Evolutionary conservation across 225 moss, liverwort and hornwort species (phyloP).

Genomic region (Marchantia polymorpha): DNA sequence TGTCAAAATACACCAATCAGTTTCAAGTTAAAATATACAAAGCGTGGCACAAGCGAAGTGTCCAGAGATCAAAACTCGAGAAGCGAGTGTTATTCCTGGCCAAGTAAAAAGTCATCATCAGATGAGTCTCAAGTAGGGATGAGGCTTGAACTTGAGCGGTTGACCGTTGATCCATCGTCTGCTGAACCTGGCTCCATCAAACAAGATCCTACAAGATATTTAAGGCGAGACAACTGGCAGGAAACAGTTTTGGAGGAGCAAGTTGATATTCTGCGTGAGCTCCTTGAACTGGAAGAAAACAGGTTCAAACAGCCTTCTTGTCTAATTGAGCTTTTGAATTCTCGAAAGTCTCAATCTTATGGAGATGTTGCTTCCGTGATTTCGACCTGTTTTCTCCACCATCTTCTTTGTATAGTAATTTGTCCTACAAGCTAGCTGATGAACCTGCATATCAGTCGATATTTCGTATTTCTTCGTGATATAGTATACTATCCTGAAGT

Average conservation of each 20-base stretch:
- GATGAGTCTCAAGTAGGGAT: slow-evolving; percentile 3
- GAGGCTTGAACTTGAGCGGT: slow-evolving; percentile 2
- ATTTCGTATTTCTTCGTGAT: neutral
- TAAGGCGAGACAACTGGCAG: slow-evolving; percentile 46
- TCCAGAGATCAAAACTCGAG: neutral
- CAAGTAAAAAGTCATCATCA: slow-evolving; percentile 10
- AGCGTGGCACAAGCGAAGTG: neutral
- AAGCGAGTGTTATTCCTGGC: slow-evolving; percentile 23
- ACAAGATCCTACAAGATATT: neutral
- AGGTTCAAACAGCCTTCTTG: slow-evolving; percentile 41
- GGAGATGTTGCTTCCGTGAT: neutral
- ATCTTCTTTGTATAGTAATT: too few relatives aligned
- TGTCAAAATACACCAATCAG: slow-evolving; percentile 16
- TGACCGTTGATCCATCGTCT: neutral
- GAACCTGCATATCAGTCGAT: neutral
- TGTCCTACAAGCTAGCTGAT: neutral
- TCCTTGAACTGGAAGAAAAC: slow-evolving; percentile 74
- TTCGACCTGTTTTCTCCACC: too few relatives aligned
- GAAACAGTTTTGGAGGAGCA: slow-evolving; percentile 58
- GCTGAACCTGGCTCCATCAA: slow-evolving; percentile 5
- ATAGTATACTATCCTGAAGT: neutral
- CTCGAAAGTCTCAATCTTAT: neutral
- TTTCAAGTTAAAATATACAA: slow-evolving; percentile 27
- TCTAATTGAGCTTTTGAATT: neutral
- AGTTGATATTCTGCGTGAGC: slow-evolving; percentile 67